Conservation (phyloP, 202 grass and related monocot genomes). For the Panicum hallii region DNA sequence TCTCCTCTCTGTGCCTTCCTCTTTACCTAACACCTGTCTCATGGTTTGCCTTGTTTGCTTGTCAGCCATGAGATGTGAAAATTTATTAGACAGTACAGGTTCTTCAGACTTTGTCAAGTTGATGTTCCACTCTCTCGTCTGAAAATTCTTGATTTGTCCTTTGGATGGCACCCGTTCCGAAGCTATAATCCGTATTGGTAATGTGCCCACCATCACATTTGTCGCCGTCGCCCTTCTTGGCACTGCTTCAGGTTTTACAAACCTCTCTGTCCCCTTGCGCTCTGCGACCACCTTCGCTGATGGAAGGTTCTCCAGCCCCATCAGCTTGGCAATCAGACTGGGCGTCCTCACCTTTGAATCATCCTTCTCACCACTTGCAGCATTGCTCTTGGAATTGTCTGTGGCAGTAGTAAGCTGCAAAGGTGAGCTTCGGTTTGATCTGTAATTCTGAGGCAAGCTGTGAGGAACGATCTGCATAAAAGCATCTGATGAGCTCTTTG, state of each 20-base stretch:
- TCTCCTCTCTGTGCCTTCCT: slow-evolving; percentile 33
- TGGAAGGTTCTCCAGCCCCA: slow-evolving; percentile 90
- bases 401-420: slow-evolving; percentile 4
- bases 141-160: slow-evolving; percentile 40
- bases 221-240: slow-evolving; percentile 39
- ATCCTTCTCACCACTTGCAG: slow-evolving; percentile 37
- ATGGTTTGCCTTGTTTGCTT: slow-evolving; percentile 43
- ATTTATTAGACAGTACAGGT: slow-evolving; percentile 23
- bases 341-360: slow-evolving; percentile 74
- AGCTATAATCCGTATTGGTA: slow-evolving; percentile 52
- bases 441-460: slow-evolving; percentile 37
- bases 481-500: slow-evolving; percentile 38
- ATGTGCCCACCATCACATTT: slow-evolving; percentile 21
- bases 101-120: slow-evolving; percentile 46
- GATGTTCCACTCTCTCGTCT: slow-evolving; percentile 49
- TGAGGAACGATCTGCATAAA: slow-evolving; percentile 57
- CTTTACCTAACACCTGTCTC: slow-evolving; percentile 40
- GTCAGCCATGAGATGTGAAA: slow-evolving; percentile 30
- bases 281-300: slow-evolving; percentile 36
- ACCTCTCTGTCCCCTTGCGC: slow-evolving; percentile 52
- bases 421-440: slow-evolving; percentile 14
- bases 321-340: slow-evolving; percentile 85
- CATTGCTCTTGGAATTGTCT: slow-evolving; percentile 26
- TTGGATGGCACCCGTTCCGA: slow-evolving; percentile 40
- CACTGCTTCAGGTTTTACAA: slow-evolving; percentile 56